Evolutionary conservation across 352 stramenopile genomes (phyloP).

Genomic region (Phytophthora nicotianae): DNA sequence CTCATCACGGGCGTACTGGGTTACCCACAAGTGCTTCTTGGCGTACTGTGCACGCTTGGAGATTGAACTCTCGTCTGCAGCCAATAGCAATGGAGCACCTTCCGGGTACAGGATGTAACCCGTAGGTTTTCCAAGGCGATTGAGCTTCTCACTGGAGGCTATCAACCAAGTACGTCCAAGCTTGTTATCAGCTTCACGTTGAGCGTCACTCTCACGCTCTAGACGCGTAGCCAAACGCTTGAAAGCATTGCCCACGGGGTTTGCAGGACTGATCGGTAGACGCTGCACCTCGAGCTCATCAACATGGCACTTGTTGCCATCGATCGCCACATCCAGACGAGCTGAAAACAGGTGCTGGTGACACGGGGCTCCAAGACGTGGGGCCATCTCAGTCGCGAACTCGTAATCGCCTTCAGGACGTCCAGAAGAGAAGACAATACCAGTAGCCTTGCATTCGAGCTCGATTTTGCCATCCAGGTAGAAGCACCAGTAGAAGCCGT

Average conservation of each 20-base stretch:
- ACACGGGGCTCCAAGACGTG: conserved; percentile 62
- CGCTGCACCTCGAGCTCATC: conserved; percentile 64
- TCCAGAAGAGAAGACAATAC: conserved; percentile 76
- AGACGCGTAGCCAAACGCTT: conserved; percentile 53
- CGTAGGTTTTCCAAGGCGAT: conserved; percentile 59
- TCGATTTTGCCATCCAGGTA: conserved; percentile 81
- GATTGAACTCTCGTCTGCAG: conserved; percentile 52
- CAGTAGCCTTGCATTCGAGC: conserved; percentile 78
- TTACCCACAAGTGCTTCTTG: conserved; percentile 79
- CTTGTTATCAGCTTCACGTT: conserved; percentile 49
- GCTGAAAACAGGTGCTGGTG: conserved; percentile 85
- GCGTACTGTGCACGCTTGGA: conserved; percentile 60
- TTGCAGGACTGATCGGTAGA: conserved; percentile 40
- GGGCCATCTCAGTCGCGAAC: conserved; percentile 50
- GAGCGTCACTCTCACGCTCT: conserved; percentile 47
- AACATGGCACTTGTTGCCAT: conserved; percentile 54
- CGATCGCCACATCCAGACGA: conserved; percentile 75
- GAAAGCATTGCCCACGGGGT: conserved; percentile 73
- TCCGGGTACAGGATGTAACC: conserved; percentile 66
- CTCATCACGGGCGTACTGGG: conserved; percentile 59
- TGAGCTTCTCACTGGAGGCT: conserved; percentile 57
- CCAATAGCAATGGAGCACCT: conserved; percentile 58
- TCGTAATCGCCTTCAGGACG: conserved; percentile 58
- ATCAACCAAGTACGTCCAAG: conserved; percentile 67
- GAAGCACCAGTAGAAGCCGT: conserved; percentile 79